These are phyloP conservation scores for Heteromeles arbutifolia DNA, from an alignment of 306 rosid species.

Conservation along the genomic window DNA sequence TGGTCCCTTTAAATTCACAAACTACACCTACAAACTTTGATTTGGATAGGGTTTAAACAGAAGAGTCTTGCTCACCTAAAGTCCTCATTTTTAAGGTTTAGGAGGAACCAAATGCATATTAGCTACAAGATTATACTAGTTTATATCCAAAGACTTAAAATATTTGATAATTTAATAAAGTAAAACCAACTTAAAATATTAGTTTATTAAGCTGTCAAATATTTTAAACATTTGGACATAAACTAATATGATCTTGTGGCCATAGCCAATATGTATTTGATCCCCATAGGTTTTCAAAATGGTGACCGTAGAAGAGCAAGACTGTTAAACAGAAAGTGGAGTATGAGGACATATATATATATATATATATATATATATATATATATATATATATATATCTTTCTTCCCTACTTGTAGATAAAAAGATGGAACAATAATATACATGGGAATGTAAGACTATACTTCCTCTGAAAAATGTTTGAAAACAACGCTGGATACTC, in stretches of 20 bases:
- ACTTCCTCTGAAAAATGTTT: neutral
- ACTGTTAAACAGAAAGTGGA: neutral
- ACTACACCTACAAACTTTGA: neutral
- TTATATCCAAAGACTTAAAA: too few relatives aligned
- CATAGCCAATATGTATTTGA: too few relatives aligned
- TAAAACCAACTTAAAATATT: too few relatives aligned
- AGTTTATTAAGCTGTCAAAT: too few relatives aligned
- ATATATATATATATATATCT: neutral
- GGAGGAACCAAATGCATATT: too few relatives aligned
- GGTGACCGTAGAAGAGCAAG: too few relatives aligned
- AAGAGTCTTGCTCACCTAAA: neutral
- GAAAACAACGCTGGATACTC: conserved; percentile 12
- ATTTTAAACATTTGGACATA: too few relatives aligned
- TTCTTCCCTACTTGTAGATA: conserved; percentile 12
- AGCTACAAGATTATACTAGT: too few relatives aligned
- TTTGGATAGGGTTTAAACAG: neutral
- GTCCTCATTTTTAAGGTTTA: too few relatives aligned
- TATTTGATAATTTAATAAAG: too few relatives aligned
- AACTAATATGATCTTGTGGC: too few relatives aligned
- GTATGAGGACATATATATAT: neutral
- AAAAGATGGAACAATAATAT: neutral
- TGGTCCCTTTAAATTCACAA: neutral
- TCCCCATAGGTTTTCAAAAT: too few relatives aligned
- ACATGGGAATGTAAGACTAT: conserved; percentile 16
- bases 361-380: neutral